Evolutionary conservation across 441 rosid genomes (phyloP).

Genomic region (Lepidium campestre): DNA sequence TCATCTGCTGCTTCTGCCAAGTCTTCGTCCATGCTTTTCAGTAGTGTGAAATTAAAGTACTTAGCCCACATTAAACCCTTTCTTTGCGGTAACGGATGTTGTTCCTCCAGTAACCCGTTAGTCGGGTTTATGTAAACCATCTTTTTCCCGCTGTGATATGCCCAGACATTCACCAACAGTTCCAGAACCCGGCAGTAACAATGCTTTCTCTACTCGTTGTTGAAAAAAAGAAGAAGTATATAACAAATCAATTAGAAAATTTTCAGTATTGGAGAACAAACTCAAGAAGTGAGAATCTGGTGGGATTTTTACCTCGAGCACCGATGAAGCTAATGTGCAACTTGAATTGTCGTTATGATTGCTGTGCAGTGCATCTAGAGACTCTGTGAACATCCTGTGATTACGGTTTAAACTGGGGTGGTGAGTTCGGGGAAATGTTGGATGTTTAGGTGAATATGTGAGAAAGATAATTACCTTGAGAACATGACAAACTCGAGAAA

Average conservation of each 20-base stretch:
- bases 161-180: constrained; percentile 88
- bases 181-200: constrained; percentile 91
- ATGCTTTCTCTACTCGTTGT: constrained; percentile 58
- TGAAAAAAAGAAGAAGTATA: not conserved
- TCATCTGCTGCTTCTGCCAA: constrained; percentile 98
- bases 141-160: constrained; percentile 82
- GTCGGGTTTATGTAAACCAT: constrained; percentile 87
- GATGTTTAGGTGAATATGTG: not conserved
- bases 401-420: not conserved
- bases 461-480: constrained; percentile 47
- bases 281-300: not conserved
- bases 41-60: constrained; percentile 66
- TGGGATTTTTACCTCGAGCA: constrained; percentile 54
- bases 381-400: constrained; percentile 88
- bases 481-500: constrained; percentile 91
- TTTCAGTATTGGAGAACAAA: not conserved
- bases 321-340: constrained; percentile 68
- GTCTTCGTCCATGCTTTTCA: constrained; percentile 97
- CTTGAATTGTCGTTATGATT: constrained; percentile 36
- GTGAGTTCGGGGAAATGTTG: constrained; percentile 1
- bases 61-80: constrained; percentile 72
- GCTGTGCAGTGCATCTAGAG: constrained; percentile 69
- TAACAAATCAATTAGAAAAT: not conserved
- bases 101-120: constrained; percentile 66
- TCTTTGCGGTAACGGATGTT: constrained; percentile 61